phyloP scores from a whole-genome alignment of 805 yeast species.

The Candida glaebosa region DNA sequence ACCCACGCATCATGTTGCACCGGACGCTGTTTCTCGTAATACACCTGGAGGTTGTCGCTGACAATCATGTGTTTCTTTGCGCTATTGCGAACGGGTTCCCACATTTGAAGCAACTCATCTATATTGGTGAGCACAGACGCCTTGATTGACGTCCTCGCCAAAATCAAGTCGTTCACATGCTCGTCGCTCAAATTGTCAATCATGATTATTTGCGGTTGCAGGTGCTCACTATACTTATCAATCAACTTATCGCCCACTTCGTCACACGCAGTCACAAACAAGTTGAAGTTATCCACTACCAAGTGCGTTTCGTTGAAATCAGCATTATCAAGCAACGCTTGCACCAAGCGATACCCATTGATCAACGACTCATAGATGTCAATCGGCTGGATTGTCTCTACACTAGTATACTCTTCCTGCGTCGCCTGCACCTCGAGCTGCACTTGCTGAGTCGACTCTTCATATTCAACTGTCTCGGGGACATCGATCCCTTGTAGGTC shows the following conservation, averaged over 20 bases:
- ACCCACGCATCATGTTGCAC: slow-evolving; percentile 31
- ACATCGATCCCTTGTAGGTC: slow-evolving; percentile 16
- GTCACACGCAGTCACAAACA: slow-evolving; percentile 19
- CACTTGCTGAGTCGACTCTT: slow-evolving; percentile 3
- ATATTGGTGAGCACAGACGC: slow-evolving; percentile 26
- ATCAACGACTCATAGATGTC: slow-evolving; percentile 34
- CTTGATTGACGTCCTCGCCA: slow-evolving; percentile 24
- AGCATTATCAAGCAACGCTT: slow-evolving; percentile 27
- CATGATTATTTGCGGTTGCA: slow-evolving; percentile 15
- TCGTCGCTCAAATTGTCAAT: slow-evolving; percentile 24
- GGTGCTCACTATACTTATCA: slow-evolving; percentile 13
- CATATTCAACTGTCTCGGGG: neutral
- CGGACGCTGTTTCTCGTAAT: slow-evolving; percentile 34
- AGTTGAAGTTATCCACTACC: slow-evolving; percentile 8
- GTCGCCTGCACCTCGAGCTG: neutral
- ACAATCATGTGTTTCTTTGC: slow-evolving; percentile 40
- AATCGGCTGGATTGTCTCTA: slow-evolving; percentile 28
- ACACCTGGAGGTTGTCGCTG: slow-evolving; percentile 41
- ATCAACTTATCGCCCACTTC: slow-evolving; percentile 17
- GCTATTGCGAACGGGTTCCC: slow-evolving; percentile 32
- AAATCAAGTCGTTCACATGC: slow-evolving; percentile 28
- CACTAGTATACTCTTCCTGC: slow-evolving; percentile 16
- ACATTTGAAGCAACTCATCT: slow-evolving; percentile 23
- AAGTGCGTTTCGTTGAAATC: slow-evolving; percentile 9
- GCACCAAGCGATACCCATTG: slow-evolving; percentile 24